phyloP scores from a whole-genome alignment of 495 filamentous ascomycete species.

The Penicillium salamii region DNA sequence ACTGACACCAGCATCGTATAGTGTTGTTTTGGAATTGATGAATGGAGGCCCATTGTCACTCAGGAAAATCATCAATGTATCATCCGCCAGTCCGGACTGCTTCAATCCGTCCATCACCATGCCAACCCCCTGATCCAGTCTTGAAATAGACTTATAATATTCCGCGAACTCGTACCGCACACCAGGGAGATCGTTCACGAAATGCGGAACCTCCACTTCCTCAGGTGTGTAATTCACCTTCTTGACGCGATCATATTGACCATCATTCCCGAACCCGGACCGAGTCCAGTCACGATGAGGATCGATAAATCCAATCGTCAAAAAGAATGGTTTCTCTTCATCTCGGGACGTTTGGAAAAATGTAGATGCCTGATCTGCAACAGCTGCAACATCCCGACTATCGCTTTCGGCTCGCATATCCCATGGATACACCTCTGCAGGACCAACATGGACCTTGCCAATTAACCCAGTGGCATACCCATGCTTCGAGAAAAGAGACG shows the following conservation, averaged over 20 bases:
- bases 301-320: constrained; percentile 45
- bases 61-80: constrained; percentile 41
- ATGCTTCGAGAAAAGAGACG: constrained; percentile 28
- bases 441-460: constrained; percentile 48
- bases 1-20: constrained; percentile 44
- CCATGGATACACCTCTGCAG: constrained; percentile 39
- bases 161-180: constrained; percentile 37
- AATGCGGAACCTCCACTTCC: constrained; percentile 32
- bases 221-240: constrained; percentile 13
- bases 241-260: constrained; percentile 16
- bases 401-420: constrained; percentile 33
- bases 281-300: constrained; percentile 41
- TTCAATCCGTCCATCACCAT: constrained; percentile 35
- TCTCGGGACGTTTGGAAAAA: constrained; percentile 34
- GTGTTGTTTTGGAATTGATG: constrained; percentile 47
- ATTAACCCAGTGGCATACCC: constrained; percentile 44
- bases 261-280: constrained; percentile 41
- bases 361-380: constrained; percentile 30
- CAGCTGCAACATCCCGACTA: constrained; percentile 29
- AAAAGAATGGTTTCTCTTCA: constrained; percentile 32
- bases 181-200: constrained; percentile 36
- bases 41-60: constrained; percentile 50
- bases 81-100: constrained; percentile 23
- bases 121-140: constrained; percentile 42
- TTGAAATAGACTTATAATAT: constrained; percentile 41